phyloP scores from a whole-genome alignment of 768 basidiomycete genomes.

The Crepidotus variabilis region DNA sequence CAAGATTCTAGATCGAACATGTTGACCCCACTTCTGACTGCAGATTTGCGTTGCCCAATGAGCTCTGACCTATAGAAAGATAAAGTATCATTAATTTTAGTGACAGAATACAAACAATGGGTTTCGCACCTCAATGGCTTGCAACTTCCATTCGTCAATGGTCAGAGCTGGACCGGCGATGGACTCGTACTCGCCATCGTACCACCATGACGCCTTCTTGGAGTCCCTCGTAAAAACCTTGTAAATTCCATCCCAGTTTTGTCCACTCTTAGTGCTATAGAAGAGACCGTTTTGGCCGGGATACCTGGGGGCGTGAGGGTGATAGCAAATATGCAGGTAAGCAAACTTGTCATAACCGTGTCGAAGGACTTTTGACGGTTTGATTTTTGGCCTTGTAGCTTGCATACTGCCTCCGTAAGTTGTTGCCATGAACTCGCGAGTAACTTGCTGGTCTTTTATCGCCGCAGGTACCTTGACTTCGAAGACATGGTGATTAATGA shows the following conservation, averaged over 20 bases:
- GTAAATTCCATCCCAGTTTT: neutral
- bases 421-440: conserved; percentile 24
- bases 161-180: neutral
- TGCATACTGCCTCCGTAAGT: conserved; percentile 32
- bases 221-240: conserved; percentile 1
- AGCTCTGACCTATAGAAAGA: conserved; percentile 17
- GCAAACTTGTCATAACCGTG: conserved; percentile 31
- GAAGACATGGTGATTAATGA: neutral
- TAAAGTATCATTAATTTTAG: neutral
- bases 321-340: conserved; percentile 26
- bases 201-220: neutral
- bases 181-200: neutral
- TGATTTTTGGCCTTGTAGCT: conserved; percentile 22
- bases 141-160: neutral
- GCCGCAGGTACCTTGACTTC: neutral
- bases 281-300: conserved; percentile 36
- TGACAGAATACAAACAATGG: too few species aligned
- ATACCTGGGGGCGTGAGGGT: conserved; percentile 33
- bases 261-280: neutral
- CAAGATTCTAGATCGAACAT: conserved; percentile 21
- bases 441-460: conserved; percentile 19
- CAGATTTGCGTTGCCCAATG: conserved; percentile 27
- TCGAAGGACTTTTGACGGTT: conserved; percentile 9
- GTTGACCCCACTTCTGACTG: conserved; percentile 23
- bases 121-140: too few species aligned